Conservation (phyloP, 2,329 filamentous ascomycete species). For the Aciculosporium take region DNA sequence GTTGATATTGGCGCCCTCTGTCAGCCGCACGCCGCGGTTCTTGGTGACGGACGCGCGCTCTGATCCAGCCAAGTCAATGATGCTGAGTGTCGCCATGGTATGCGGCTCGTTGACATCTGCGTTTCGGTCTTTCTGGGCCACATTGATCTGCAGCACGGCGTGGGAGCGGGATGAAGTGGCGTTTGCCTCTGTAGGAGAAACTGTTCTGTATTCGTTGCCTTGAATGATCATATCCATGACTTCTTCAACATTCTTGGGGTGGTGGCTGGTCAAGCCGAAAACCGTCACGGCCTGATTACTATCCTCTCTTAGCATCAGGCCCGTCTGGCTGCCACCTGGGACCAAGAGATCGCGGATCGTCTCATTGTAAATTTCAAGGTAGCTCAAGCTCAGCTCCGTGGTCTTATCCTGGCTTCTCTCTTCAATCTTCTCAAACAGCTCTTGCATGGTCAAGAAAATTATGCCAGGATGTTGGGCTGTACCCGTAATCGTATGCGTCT, state of each 20-base stretch:
- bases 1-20: constrained; percentile 98
- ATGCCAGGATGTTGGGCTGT: constrained; percentile 88
- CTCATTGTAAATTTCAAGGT: constrained; percentile 98
- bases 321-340: constrained; percentile 67
- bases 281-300: constrained; percentile 87
- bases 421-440: constrained; percentile 90
- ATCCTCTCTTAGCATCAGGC: constrained; percentile 87
- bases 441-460: constrained; percentile 98
- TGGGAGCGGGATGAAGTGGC: constrained; percentile 95
- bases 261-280: constrained; percentile 77
- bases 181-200: constrained; percentile 93
- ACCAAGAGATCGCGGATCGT: constrained; percentile 90
- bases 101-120: constrained; percentile 86
- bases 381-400: constrained; percentile 83
- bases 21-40: constrained; percentile 78
- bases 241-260: constrained; percentile 79
- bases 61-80: constrained; percentile 92
- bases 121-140: constrained; percentile 87
- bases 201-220: constrained; percentile 87
- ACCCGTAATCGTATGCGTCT: constrained; percentile 94
- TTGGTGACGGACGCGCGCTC: constrained; percentile 94
- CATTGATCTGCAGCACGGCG: constrained; percentile 91
- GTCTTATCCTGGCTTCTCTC: constrained; percentile 75
- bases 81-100: constrained; percentile 95
- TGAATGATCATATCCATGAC: constrained; percentile 99